Evolutionary conservation across 2,329 filamentous ascomycete species (phyloP), one percentile per base, ranked within the genome.

Genomic region (Monilinia polystroma): DNA sequence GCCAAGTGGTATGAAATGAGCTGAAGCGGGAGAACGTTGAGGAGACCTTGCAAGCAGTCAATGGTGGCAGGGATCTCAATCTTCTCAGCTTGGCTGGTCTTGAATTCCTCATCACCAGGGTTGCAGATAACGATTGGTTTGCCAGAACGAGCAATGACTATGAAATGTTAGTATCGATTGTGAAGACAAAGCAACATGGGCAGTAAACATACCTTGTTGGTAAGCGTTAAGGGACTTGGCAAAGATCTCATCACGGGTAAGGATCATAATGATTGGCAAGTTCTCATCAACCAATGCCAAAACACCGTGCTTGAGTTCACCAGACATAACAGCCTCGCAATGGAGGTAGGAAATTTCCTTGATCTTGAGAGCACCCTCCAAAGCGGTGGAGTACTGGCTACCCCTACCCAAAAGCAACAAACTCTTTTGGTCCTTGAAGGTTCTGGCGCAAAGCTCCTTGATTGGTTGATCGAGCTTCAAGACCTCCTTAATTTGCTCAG

Each of bases 291-390:
- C 95, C 70, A 99, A 86, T 64, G 95, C 95, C 77, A 99, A 84
- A 63, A 99, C 95, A 84, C 95, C 95, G 80, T 99, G 95, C 87
- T 99, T 99, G 75, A 99, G 87, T 83, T 99, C 95, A 81, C 95
- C 95, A 71, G 95, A 98, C 95, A 99, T 99, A 84, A 99, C 95
- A 75, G 95, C 95, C 83, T 99, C 95, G 81, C 95, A 99, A 81
- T 99, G 95, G 68, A 99, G 91, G 81, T 99, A 99, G 23, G 94
- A 98, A 76, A 99, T 99, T 83, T 99, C 95, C 87, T 99, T 99
- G 81, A 99, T 99, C 86, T 99, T 99, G 74, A 99, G 85, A 60
- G 95, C 95, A 81, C 92, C 95, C 84, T 99, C 95, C 29, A 99
- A 88, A 66, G 95, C 95, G 75, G 95, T 99, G 68, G 94, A 93